These are phyloP conservation scores for Populus tremula DNA, from an alignment of 345 rosid species.

Conservation along the genomic window DNA sequence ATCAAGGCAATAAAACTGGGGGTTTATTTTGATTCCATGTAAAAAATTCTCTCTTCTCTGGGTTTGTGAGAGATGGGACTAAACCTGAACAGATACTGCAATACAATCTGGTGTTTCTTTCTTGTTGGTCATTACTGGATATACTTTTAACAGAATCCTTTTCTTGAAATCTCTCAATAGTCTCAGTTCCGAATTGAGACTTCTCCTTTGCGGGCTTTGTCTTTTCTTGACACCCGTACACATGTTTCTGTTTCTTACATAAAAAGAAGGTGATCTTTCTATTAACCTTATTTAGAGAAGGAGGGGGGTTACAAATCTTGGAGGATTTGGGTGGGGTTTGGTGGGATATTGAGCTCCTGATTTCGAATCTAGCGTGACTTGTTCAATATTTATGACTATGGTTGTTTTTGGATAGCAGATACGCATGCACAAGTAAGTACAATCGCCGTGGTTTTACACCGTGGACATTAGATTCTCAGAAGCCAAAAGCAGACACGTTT, in stretches of 20 bases:
- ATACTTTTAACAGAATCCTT: background rate
- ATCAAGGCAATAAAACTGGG: background rate
- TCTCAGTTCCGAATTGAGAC: conserved; percentile 1
- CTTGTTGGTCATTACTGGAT: background rate
- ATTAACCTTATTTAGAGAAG: background rate
- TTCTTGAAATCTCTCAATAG: background rate
- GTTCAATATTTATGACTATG: background rate
- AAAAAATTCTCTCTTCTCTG: background rate
- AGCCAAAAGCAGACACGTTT: conserved; percentile 20
- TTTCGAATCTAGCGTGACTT: conserved; percentile 8
- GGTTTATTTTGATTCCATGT: background rate
- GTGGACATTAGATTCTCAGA: conserved; percentile 1
- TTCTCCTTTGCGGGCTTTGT: background rate
- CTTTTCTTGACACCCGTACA: background rate
- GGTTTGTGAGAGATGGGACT: conserved; percentile 2
- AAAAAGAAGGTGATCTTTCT: conserved; percentile 5
- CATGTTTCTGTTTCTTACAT: background rate
- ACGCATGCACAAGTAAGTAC: conserved; percentile 6
- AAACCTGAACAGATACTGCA: background rate
- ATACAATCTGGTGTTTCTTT: background rate
- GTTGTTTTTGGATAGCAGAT: background rate
- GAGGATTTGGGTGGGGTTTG: conserved; percentile 12
- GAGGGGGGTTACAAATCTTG: conserved; percentile 17
- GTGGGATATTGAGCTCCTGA: conserved; percentile 12
- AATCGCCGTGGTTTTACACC: conserved; percentile 21